Evolutionary conservation across 331 rosid genomes (phyloP).

Genomic region (Prunus yedoensis): DNA sequence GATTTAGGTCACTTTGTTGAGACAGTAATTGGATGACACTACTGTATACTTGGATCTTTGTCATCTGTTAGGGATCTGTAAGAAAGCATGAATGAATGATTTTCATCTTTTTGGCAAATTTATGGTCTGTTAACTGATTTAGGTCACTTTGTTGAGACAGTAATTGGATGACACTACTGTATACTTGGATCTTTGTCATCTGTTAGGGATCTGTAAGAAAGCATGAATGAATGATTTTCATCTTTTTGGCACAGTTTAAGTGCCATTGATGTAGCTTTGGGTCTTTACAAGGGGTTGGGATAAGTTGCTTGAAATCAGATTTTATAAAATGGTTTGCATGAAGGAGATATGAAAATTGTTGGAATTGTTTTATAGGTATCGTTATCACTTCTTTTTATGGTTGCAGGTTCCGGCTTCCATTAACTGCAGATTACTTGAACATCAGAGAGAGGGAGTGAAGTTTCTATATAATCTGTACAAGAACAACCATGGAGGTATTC

Average conservation of each 20-base stretch:
- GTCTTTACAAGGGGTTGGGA: background rate
- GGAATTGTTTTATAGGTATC: background rate
- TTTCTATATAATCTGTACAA: conserved; percentile 71
- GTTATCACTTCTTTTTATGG: background rate
- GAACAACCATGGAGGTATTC: conserved; percentile 89
- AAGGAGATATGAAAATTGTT: background rate
- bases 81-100: too few species aligned
- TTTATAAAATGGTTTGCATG: background rate
- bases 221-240: background rate
- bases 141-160: background rate
- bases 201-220: background rate
- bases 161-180: background rate
- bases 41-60: too few species aligned
- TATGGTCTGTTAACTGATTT: background rate
- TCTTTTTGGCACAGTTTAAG: too few species aligned
- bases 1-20: too few species aligned
- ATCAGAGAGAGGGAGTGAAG: conserved; percentile 80
- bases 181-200: background rate
- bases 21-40: too few species aligned
- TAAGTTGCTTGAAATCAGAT: background rate
- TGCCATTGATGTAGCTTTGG: background rate
- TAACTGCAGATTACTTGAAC: conserved; percentile 87
- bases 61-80: too few species aligned
- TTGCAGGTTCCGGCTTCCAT: conserved; percentile 84
- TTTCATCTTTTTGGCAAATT: too few species aligned